Evolutionary conservation across 2,329 filamentous ascomycete species (phyloP), one percentile per base, ranked within the genome.

Genomic region (Canariomyces notabilis): DNA sequence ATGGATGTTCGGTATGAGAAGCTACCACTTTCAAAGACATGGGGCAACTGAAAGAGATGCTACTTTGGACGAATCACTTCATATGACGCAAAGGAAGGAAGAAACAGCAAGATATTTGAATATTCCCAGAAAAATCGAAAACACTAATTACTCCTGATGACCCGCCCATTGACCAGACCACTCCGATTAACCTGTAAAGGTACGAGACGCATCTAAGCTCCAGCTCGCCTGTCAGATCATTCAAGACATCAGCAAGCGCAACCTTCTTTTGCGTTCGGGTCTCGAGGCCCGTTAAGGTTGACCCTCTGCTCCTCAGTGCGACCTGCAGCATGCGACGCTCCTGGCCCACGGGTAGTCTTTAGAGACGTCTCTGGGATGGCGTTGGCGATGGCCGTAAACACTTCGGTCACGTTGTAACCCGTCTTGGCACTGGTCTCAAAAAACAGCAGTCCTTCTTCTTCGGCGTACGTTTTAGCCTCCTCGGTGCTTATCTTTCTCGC

Each of bases 361-460:
- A 97, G 73, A 53, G 89, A 95, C 42, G 89, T 95, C 75, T 98
- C 93, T 2, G 93, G 93, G 60, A 98, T 98, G 33, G 90, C 89
- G 64, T 97, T 97, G 50, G 93, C 93, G 64, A 98, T 98, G 23
- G 93, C 93, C 37, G 90, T 96, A 64, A 98, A 98, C 23, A 98
- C 93, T 59, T 96, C 91, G 43, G 85, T 82, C 32, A 98, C 93
- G 66, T 96, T 96, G 63, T 86, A 79, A 20, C 93, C 93, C 4
- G 89, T 93, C 82, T 98, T 98, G 38, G 93, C 93, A 65, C 88
- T 95, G 14, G 93, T 98, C 75, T 98, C 93, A 66, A 96, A 97
- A 73, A 98, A 98, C 55, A 98, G 68, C 56, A 98, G 72, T 44
- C 84, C 82, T 69, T 98, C 93, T 68, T 97, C 91, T 57, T 97